phyloP scores from a whole-genome alignment of 805 yeast species.

The Hanseniaspora pseudoguilliermondii region DNA sequence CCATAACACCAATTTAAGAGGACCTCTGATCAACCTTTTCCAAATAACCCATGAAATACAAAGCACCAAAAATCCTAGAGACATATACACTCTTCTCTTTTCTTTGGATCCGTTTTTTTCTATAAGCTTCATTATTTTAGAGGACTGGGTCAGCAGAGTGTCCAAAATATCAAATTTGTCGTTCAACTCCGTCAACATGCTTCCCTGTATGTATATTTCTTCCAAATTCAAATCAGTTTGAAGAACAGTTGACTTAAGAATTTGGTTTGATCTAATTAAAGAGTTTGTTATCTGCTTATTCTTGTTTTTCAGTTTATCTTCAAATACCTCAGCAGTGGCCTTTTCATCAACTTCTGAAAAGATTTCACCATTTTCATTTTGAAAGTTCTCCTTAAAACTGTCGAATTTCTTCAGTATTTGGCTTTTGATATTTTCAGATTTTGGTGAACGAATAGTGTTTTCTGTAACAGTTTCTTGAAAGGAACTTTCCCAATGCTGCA shows the following conservation, averaged over 20 bases:
- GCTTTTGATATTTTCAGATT: not conserved
- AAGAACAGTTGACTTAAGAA: slow-evolving; percentile 24
- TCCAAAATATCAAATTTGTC: slow-evolving; percentile 26
- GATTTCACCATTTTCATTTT: not conserved
- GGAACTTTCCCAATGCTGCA: slow-evolving; percentile 4
- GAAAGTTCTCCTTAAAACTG: not conserved
- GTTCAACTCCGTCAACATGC: slow-evolving; percentile 21
- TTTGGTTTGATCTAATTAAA: slow-evolving; percentile 24
- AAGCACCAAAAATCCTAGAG: slow-evolving; percentile 21
- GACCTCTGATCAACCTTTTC: slow-evolving; percentile 26
- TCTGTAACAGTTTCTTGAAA: not conserved
- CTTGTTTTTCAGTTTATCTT: slow-evolving; percentile 21
- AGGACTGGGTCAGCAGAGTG: slow-evolving; percentile 22
- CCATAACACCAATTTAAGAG: slow-evolving; percentile 25
- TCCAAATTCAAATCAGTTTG: slow-evolving; percentile 28
- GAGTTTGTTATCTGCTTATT: slow-evolving; percentile 25
- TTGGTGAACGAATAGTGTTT: not conserved
- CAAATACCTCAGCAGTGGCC: slow-evolving; percentile 14
- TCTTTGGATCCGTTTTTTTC: slow-evolving; percentile 26
- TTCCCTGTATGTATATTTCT: slow-evolving; percentile 25
- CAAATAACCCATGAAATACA: slow-evolving; percentile 28
- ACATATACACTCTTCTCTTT: slow-evolving; percentile 25
- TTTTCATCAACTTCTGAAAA: not conserved
- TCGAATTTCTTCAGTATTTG: not conserved
- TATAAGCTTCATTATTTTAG: slow-evolving; percentile 23